Percentiles rank a stretch among this genome's conserved stretches.
Evolutionary conservation across 2,329 filamentous ascomycete genomes (phyloP).

Genomic region (Periconia digitata): DNA sequence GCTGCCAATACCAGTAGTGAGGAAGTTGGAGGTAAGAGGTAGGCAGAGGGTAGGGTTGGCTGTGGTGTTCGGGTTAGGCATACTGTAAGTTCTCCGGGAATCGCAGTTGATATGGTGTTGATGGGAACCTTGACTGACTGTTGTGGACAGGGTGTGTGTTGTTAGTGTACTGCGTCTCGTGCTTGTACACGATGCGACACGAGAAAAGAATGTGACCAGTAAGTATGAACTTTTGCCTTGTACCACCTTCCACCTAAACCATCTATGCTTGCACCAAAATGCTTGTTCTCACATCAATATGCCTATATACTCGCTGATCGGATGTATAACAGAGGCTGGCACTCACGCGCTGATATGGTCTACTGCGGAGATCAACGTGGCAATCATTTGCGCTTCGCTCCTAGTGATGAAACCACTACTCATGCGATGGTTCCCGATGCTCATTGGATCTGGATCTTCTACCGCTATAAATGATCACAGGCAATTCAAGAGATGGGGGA

Average conservation of each 20-base stretch:
- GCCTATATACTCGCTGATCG: no score
- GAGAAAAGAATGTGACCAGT: slow-evolving; percentile 24
- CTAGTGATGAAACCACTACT: slow-evolving; percentile 48
- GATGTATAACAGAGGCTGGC: slow-evolving; percentile 34
- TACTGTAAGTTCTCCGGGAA: slow-evolving; percentile 37
- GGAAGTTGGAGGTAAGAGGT: slow-evolving; percentile 30
- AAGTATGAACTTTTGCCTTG: slow-evolving; percentile 7
- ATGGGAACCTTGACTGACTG: neutral
- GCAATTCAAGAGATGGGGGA: neutral
- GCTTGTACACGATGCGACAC: slow-evolving; percentile 23
- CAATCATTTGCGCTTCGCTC: slow-evolving; percentile 49
- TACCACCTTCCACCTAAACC: neutral
- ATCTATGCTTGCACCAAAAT: no score
- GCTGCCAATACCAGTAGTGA: slow-evolving; percentile 31
- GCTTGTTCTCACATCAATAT: no score
- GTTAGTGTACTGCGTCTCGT: slow-evolving; percentile 31
- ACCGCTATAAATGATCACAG: slow-evolving; percentile 3
- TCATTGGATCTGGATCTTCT: slow-evolving; percentile 12
- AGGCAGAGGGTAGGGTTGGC: slow-evolving; percentile 37
- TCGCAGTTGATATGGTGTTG: neutral
- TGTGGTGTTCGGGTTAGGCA: slow-evolving; percentile 40
- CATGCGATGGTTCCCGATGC: slow-evolving; percentile 34
- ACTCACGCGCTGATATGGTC: slow-evolving; percentile 46
- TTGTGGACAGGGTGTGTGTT: slow-evolving; percentile 26
- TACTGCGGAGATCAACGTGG: slow-evolving; percentile 46